Evolutionary conservation across 768 basidiomycete species (phyloP).

Genomic region (Kwoniella heveanensis): DNA sequence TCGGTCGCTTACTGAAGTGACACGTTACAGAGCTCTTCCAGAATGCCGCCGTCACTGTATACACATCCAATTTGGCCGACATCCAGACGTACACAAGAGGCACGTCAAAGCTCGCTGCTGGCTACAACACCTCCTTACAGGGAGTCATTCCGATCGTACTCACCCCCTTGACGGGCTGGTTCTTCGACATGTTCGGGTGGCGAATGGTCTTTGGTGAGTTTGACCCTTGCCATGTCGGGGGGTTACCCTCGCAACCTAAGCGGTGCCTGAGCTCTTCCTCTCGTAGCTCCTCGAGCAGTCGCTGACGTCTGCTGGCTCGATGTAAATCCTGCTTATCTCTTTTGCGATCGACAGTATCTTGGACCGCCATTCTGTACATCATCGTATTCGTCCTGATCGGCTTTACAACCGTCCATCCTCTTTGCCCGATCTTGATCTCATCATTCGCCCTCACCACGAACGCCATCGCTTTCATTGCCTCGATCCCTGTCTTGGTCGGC

Average conservation of each 20-base stretch:
- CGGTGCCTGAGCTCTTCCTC: too few relatives aligned
- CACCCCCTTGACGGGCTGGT: constrained; percentile 49
- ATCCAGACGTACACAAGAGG: constrained; percentile 47
- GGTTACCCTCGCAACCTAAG: not conserved
- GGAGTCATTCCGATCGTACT: constrained; percentile 53
- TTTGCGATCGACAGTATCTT: constrained; percentile 42
- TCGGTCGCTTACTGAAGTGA: too few relatives aligned
- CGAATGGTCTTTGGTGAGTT: constrained; percentile 44
- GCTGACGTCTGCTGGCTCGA: not conserved
- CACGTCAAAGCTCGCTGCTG: constrained; percentile 50
- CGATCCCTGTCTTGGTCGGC: constrained; percentile 47
- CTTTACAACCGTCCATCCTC: constrained; percentile 49
- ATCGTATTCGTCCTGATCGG: constrained; percentile 50
- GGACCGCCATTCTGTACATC: constrained; percentile 49
- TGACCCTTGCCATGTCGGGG: not conserved
- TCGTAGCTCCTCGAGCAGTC: not conserved
- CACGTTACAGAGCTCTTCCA: constrained; percentile 42
- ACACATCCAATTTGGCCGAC: constrained; percentile 53
- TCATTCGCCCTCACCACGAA: constrained; percentile 47
- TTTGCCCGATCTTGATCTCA: constrained; percentile 47
- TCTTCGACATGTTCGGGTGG: constrained; percentile 51
- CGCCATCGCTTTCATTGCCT: constrained; percentile 49
- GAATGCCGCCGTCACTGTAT: constrained; percentile 44
- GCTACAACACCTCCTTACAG: constrained; percentile 51
- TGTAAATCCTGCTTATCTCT: not conserved